Evolutionary conservation across 2,329 filamentous ascomycete genomes (phyloP).

Genomic region (Stachybotrys echinatus): DNA sequence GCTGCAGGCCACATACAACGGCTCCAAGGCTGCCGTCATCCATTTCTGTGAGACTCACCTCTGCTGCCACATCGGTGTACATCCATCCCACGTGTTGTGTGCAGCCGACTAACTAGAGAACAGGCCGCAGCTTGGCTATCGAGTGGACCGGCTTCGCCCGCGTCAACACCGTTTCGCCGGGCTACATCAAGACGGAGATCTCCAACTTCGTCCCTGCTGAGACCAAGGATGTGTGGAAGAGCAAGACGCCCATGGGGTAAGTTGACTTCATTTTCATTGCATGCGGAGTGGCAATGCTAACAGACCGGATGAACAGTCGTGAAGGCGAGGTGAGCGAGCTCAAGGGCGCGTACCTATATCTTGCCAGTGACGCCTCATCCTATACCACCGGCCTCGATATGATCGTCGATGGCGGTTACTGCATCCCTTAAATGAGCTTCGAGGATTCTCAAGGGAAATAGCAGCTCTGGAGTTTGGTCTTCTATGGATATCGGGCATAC

Average conservation of each 20-base stretch:
- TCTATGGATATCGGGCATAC: too few relatives aligned
- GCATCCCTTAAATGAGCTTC: constrained; percentile 35
- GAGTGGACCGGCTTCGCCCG: constrained; percentile 75
- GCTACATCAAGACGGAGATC: constrained; percentile 72
- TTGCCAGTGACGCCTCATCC: constrained; percentile 75
- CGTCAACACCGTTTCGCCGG: constrained; percentile 67
- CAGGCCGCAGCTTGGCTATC: constrained; percentile 64
- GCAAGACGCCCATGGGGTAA: constrained; percentile 73
- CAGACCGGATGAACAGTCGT: constrained; percentile 36
- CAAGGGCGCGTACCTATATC: constrained; percentile 77
- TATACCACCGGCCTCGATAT: constrained; percentile 76
- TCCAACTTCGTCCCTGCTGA: constrained; percentile 59
- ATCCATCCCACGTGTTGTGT: not conserved
- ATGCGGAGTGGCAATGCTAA: constrained; percentile 7
- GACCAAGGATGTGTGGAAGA: constrained; percentile 67
- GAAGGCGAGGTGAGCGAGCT: constrained; percentile 70
- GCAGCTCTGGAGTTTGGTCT: not conserved
- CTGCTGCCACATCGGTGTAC: not conserved
- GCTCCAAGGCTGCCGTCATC: constrained; percentile 61
- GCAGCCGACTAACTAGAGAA: not conserved
- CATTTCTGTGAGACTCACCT: constrained; percentile 42
- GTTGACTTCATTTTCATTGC: constrained; percentile 13
- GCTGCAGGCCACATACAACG: constrained; percentile 68
- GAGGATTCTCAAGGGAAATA: not conserved
- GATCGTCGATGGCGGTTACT: constrained; percentile 71